These are phyloP conservation scores for Fraxinus platypoda DNA, from an alignment of 305 asterid species.

Conservation along the genomic window DNA sequence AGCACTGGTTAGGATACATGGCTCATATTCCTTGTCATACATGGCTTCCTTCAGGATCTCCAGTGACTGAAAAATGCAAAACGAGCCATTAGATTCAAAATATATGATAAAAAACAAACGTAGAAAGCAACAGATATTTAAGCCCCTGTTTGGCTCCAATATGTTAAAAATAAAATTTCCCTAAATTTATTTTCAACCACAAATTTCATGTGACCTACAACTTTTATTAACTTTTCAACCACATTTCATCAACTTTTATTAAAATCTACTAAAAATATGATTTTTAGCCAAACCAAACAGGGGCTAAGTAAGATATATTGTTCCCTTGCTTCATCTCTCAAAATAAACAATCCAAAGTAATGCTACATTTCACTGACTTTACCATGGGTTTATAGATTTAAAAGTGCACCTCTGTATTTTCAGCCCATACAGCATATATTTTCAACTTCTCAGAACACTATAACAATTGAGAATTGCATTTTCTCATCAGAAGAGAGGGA, in stretches of 20 bases:
- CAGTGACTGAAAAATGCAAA: slow-evolving; percentile 63
- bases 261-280: neutral
- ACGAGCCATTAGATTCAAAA: slow-evolving; percentile 24
- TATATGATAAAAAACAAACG: slow-evolving; percentile 18
- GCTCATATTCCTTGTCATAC: slow-evolving; percentile 72
- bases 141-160: neutral
- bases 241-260: neutral
- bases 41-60: slow-evolving; percentile 87
- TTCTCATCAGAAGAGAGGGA: neutral
- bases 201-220: neutral
- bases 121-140: slow-evolving; percentile 12
- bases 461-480: neutral
- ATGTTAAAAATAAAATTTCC: neutral
- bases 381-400: neutral
- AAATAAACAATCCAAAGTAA: neutral
- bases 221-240: neutral
- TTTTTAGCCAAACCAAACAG: neutral
- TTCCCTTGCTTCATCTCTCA: slow-evolving; percentile 1
- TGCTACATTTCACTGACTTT: neutral
- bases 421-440: neutral
- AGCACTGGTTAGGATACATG: slow-evolving; percentile 69
- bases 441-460: neutral
- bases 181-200: neutral
- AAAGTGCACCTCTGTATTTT: neutral
- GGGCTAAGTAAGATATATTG: neutral